Percentiles rank a stretch among this genome's conserved stretches.
Conservation (phyloP, 2,329 filamentous ascomycete genomes). For the Phyllosticta citrichinensis region DNA sequence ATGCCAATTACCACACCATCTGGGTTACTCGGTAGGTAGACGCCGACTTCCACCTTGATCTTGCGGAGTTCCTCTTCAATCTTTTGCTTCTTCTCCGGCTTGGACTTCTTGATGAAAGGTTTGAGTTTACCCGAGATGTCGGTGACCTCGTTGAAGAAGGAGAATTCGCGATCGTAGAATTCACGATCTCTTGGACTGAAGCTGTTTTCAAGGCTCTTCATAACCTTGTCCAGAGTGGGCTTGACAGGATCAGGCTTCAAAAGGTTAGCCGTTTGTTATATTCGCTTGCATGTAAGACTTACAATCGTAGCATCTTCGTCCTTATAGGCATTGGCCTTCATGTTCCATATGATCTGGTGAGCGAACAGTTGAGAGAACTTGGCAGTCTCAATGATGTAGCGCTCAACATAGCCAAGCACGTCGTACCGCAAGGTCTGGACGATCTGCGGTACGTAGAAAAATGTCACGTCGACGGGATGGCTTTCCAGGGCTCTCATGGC, state of each 20-base stretch:
- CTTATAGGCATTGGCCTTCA: constrained; percentile 98
- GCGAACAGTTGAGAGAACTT: constrained; percentile 97
- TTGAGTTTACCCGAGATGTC: constrained; percentile 91
- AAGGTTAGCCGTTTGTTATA: constrained; percentile 6
- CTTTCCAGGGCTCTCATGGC: constrained; percentile 91
- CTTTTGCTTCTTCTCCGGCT: constrained; percentile 97
- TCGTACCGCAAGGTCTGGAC: constrained; percentile 94
- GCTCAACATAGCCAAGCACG: constrained; percentile 82
- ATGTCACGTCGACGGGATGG: constrained; percentile 91
- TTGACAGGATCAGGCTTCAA: constrained; percentile 77
- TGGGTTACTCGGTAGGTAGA: constrained; percentile 93
- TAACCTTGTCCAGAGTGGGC: constrained; percentile 84
- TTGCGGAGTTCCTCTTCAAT: constrained; percentile 97
- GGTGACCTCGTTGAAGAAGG: constrained; percentile 97
- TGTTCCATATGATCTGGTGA: constrained; percentile 99
- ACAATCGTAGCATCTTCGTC: constrained; percentile 84
- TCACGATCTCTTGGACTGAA: constrained; percentile 69
- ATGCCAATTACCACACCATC: constrained; percentile 97
- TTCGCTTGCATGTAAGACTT: constrained; percentile 26
- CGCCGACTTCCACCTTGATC: constrained; percentile 92
- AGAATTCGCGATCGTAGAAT: constrained; percentile 91
- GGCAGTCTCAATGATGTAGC: constrained; percentile 93
- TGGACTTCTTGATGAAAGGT: constrained; percentile 74
- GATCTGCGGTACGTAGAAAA: constrained; percentile 98
- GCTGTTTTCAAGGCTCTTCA: constrained; percentile 68